A percentile compares a stretch with the other conserved stretches of the same genome.
phyloP scores from a whole-genome alignment of 2,329 filamentous ascomycete species.

The Lachnellula cervina region DNA sequence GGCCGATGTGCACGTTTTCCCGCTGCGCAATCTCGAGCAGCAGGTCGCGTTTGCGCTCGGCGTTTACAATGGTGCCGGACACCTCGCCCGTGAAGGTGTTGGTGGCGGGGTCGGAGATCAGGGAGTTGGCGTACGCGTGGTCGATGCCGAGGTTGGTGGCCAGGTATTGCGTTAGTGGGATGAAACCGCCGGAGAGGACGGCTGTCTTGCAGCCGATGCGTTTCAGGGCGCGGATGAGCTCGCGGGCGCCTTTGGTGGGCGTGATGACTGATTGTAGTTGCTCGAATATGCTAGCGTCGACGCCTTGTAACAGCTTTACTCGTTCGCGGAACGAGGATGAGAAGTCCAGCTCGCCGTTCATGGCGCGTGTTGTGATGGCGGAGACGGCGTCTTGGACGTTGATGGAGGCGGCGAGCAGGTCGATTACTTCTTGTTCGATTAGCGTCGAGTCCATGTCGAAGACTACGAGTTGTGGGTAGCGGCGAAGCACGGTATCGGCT shows the following conservation, averaged over 20 bases:
- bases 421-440: slow-evolving; percentile 96
- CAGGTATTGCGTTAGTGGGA: slow-evolving; percentile 83
- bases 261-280: slow-evolving; percentile 69
- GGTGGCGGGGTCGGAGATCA: slow-evolving; percentile 54
- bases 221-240: slow-evolving; percentile 70
- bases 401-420: slow-evolving; percentile 82
- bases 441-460: slow-evolving; percentile 99
- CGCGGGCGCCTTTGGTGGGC: slow-evolving; percentile 74
- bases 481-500: slow-evolving; percentile 65
- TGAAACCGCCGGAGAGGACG: slow-evolving; percentile 88
- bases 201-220: slow-evolving; percentile 79
- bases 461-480: slow-evolving; percentile 80
- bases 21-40: slow-evolving; percentile 65
- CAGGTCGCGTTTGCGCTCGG: slow-evolving; percentile 67
- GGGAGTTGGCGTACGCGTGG: slow-evolving; percentile 83
- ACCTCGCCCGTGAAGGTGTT: slow-evolving; percentile 66
- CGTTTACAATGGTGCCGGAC: slow-evolving; percentile 67
- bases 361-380: slow-evolving; percentile 85
- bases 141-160: slow-evolving; percentile 77
- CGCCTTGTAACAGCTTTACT: slow-evolving; percentile 74
- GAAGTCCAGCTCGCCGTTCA: slow-evolving; percentile 95
- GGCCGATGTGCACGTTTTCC: slow-evolving; percentile 59
- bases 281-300: slow-evolving; percentile 74
- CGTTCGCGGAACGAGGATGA: slow-evolving; percentile 75
- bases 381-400: slow-evolving; percentile 79